Evolutionary conservation across 306 rosid genomes (phyloP).

Genomic region (Oemleria cerasiformis): DNA sequence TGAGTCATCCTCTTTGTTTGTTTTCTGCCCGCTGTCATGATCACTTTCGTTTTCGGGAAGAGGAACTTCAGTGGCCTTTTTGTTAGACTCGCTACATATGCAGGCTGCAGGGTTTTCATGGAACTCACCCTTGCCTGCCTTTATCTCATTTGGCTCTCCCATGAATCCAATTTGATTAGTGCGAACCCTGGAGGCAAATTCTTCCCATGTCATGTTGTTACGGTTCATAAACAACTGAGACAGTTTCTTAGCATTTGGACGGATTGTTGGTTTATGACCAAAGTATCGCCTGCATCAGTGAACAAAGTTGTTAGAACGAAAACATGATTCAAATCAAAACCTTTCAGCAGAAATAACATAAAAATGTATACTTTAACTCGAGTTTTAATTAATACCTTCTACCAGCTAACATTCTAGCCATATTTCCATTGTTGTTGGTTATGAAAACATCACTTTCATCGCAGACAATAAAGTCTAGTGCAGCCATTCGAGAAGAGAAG

Average conservation of each 20-base stretch:
- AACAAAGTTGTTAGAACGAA: neutral
- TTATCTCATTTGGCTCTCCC: constrained; percentile 89
- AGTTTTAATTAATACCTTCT: constrained; percentile 49
- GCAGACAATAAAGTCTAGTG: constrained; percentile 72
- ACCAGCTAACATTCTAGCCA: constrained; percentile 95
- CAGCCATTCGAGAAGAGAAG: constrained; percentile 96
- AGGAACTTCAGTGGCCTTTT: constrained; percentile 17
- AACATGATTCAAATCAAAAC: neutral
- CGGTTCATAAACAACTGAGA: constrained; percentile 46
- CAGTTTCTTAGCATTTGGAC: constrained; percentile 76
- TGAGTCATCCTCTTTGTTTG: constrained; percentile 17
- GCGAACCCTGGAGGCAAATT: constrained; percentile 61
- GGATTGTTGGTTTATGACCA: constrained; percentile 85
- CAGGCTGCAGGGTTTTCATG: constrained; percentile 85
- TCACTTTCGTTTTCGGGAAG: constrained; percentile 25
- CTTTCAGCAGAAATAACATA: neutral
- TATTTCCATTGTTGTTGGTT: constrained; percentile 93
- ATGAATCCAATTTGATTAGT: constrained; percentile 72
- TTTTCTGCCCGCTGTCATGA: constrained; percentile 10
- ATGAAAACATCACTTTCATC: constrained; percentile 83
- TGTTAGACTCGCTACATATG: constrained; percentile 51
- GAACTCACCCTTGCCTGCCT: constrained; percentile 67
- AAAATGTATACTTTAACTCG: neutral
- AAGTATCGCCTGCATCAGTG: constrained; percentile 70
- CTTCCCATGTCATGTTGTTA: constrained; percentile 67